Base-by-base conservation (phyloP, 2,329 filamentous ascomycete genomes). In the Chrysosporium queenslandicum region DNA sequence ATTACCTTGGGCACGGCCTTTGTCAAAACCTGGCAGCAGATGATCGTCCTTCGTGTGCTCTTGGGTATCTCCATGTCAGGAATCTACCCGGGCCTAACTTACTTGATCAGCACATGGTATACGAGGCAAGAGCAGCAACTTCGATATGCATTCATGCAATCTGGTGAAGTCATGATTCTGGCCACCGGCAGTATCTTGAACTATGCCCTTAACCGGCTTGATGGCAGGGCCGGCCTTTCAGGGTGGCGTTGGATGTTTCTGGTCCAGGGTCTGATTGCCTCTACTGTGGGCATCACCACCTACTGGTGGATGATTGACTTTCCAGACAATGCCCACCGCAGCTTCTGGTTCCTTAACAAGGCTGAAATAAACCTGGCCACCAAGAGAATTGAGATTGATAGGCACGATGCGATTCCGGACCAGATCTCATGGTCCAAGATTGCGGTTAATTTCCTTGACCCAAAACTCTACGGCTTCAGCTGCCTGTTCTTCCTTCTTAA, bases 231-330 rank as follows among this genome's bases (percentile, higher is more conserved):
- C 1, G 77, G 77, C 4, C 61, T 85, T 21, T 74, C 74, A 8
- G 81, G 82, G 1, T 85, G 82, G 81, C 76, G 80, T 25, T 85
- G 78, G 73, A 85, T 85, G 80, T 86, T 81, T 58, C 64, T 85
- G 0, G 78, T 85, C 0, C 81, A 85, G 59, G 82, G 82, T 0
- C 60, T 78, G 8, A 79, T 85, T 58, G 75, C 82, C 3, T 74
- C 74, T 54, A 52, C 80, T 20, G 66, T 86, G 18, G 81, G 81
- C 2, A 59, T 82, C 27, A 53, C 74, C 11, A 83, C 81, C 0
- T 85, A 81, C 60, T 83, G 80, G 73, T 85, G 82, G 82, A 84
- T 86, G 68, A 72, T 85, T 39, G 81, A 85, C 60, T 85, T 86
- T 56, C 82, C 82, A 0, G 82, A 85, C 58, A 72, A 79, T 23